phyloP scores from a whole-genome alignment of 331 rosid species.

The Telfairia occidentalis region DNA sequence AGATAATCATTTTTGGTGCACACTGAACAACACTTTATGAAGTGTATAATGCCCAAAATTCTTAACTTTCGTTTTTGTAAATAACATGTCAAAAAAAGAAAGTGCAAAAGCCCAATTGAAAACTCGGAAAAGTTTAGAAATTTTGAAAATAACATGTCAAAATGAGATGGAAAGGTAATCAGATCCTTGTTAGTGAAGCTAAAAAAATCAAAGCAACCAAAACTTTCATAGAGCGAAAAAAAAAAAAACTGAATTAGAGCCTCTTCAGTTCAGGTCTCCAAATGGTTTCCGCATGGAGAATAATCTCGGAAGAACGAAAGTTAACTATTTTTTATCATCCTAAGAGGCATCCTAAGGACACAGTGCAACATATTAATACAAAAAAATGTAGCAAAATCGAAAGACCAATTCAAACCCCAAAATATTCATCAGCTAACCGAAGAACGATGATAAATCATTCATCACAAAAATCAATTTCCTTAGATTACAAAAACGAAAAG shows the following conservation, averaged over 20 bases:
- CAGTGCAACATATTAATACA: not conserved
- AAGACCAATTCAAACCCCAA: not conserved
- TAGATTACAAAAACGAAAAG: not conserved
- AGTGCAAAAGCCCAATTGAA: not conserved
- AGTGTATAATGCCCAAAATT: no score
- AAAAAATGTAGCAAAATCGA: not conserved
- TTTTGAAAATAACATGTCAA: not conserved
- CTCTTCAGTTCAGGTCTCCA: constrained; percentile 94
- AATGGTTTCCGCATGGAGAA: constrained; percentile 35
- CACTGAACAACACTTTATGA: not conserved
- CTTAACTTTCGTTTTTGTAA: no score
- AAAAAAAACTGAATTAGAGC: not conserved
- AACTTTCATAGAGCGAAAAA: not conserved
- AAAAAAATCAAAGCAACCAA: not conserved
- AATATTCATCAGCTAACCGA: not conserved
- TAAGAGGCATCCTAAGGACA: constrained; percentile 23
- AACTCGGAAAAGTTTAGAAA: not conserved
- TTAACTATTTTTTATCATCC: constrained; percentile 33
- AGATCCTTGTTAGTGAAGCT: not conserved
- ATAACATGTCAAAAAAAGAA: not conserved
- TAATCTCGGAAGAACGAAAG: constrained; percentile 50
- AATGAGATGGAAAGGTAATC: not conserved
- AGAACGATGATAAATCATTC: not conserved
- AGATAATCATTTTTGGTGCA: not conserved
- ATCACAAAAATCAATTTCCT: not conserved